phyloP scores from a whole-genome alignment of 805 yeast species.

The Saccharomycopsis sp. region DNA sequence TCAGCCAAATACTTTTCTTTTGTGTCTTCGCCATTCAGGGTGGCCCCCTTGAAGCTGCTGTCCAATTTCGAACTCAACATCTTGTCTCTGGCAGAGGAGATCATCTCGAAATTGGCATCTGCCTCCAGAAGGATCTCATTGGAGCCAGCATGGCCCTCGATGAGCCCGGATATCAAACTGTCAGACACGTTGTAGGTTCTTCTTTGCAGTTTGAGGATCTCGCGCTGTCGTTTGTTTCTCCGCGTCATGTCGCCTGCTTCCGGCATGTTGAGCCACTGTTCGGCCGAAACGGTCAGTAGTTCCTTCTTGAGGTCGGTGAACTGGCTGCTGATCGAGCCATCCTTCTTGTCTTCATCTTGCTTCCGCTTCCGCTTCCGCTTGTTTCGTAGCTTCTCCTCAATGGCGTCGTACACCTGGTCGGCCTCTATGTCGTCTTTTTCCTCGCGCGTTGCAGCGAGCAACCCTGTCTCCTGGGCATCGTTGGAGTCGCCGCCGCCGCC shows the following conservation, averaged over 20 bases:
- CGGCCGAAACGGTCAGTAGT: constrained; percentile 47
- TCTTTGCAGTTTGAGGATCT: constrained; percentile 50
- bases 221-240: constrained; percentile 62
- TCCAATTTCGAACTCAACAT: constrained; percentile 49
- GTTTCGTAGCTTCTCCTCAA: constrained; percentile 47
- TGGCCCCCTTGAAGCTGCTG: constrained; percentile 22
- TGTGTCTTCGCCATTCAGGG: constrained; percentile 30
- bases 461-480: constrained; percentile 28
- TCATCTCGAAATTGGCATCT: constrained; percentile 39
- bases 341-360: constrained; percentile 17
- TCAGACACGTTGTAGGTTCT: constrained; percentile 84
- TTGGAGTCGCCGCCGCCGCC: constrained; percentile 21
- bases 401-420: constrained; percentile 51
- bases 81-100: constrained; percentile 57
- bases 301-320: constrained; percentile 63
- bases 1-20: constrained; percentile 36
- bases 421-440: constrained; percentile 71
- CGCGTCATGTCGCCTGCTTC: constrained; percentile 84
- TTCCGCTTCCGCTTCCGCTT: constrained; percentile 24
- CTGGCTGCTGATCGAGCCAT: constrained; percentile 35
- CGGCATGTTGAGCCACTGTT: constrained; percentile 77
- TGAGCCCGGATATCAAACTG: constrained; percentile 37
- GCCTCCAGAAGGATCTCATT: constrained; percentile 22
- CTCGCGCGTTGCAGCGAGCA: constrained; percentile 23
- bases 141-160: constrained; percentile 26